Evolutionary conservation across 371 early-diverging fungal genomes (phyloP), one percentile per base, ranked within the genome.

Genomic region (Catenaria anguillulae): DNA sequence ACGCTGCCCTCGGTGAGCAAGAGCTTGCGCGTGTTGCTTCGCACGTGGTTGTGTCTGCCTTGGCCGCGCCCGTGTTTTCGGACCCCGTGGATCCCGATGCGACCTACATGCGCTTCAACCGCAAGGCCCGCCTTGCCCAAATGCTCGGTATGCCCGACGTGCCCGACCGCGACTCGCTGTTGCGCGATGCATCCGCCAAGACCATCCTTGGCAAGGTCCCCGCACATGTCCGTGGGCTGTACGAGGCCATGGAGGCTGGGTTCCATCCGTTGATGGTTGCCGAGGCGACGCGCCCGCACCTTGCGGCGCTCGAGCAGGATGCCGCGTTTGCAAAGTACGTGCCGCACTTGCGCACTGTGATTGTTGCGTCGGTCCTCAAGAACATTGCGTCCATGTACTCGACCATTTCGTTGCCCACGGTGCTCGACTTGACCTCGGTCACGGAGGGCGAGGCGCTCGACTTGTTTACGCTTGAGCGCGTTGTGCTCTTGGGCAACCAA

Each of bases 231-330:
- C 66, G 67, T 48, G 74, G 75, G 36, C 70, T 81, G 17, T 75
- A 80, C 69, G 68, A 73, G 52, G 68, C 73, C 33, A 69, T 80
- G 55, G 80, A 80, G 63, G 80, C 83, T 63, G 73, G 93, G 70
- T 97, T 97, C 87, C 94, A 96, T 65, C 98, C 98, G 61, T 80
- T 97, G 61, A 89, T 93, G 40, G 92, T 96, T 70, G 90, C 93
- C 84, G 86, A 90, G 74, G 89, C 87, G 81, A 86, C 96, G 67
- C 85, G 87, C 60, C 96, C 90, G 33, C 81, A 86, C 64, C 78
- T 90, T 75, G 67, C 76, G 60, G 77, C 83, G 61, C 75, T 92
- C 35, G 77, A 86, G 59, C 79, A 81, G 67, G 81, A 86, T 64
- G 70, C 79, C 56, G 88, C 89, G 61, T 77, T 89, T 66, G 77